These are phyloP conservation scores for Litchi chinensis DNA, from an alignment of 345 rosid genomes.

Conservation along the genomic window DNA sequence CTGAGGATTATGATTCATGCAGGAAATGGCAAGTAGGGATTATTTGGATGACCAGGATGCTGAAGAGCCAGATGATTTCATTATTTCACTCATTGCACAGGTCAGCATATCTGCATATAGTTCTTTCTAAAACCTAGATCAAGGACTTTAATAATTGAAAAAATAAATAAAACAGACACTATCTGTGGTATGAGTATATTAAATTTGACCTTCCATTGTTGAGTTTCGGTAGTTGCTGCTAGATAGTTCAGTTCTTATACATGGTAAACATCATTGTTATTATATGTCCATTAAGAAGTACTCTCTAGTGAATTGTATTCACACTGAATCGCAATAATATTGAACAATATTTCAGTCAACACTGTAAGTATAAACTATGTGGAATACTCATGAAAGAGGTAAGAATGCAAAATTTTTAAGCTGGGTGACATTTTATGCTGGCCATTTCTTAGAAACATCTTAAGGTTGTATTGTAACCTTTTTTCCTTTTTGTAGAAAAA, in stretches of 20 bases:
- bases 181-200: neutral
- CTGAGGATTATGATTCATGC: conserved; percentile 33
- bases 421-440: conserved; percentile 1
- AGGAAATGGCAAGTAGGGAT: conserved; percentile 91
- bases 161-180: neutral
- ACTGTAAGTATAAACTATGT: no score
- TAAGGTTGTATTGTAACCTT: neutral
- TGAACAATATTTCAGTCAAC: neutral
- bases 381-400: no score
- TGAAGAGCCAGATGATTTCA: conserved; percentile 96
- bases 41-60: conserved; percentile 94
- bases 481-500: neutral
- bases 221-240: neutral
- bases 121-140: neutral
- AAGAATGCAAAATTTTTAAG: no score
- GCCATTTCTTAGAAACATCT: neutral
- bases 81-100: conserved; percentile 90
- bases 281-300: neutral
- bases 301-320: neutral
- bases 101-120: conserved; percentile 37
- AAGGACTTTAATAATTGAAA: neutral
- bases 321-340: neutral
- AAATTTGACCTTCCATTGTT: neutral
- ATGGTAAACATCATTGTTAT: neutral
- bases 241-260: neutral